Evolutionary conservation across 495 filamentous ascomycete genomes (phyloP).

Genomic region (Hyaloscypha finlandica): DNA sequence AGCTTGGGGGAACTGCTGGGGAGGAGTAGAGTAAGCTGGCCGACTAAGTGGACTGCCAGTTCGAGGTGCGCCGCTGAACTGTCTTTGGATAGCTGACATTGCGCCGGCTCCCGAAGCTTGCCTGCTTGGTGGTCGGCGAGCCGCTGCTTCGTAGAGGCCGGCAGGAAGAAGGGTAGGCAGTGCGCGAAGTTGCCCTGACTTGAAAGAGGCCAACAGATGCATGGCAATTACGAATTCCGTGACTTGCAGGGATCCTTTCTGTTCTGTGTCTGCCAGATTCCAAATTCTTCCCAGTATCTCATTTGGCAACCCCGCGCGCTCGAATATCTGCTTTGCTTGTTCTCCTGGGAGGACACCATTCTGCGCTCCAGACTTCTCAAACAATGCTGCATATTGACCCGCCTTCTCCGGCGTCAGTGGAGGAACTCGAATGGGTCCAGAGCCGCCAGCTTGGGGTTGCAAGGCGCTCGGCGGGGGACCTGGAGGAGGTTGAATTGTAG

Average conservation of each 20-base stretch:
- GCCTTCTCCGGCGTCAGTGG: constrained; percentile 88
- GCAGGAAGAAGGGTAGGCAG: constrained; percentile 82
- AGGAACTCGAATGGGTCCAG: constrained; percentile 80
- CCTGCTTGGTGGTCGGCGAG: constrained; percentile 61
- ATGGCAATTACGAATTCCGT: constrained; percentile 98
- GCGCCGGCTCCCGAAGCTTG: constrained; percentile 47
- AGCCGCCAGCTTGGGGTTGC: constrained; percentile 65
- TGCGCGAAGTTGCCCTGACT: constrained; percentile 74
- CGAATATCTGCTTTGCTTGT: constrained; percentile 90
- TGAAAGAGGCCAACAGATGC: constrained; percentile 91
- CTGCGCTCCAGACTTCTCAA: constrained; percentile 81
- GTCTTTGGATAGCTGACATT: constrained; percentile 65
- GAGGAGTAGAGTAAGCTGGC: constrained; percentile 52
- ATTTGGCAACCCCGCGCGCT: constrained; percentile 86
- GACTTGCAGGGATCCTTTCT: constrained; percentile 81
- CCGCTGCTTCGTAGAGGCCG: constrained; percentile 88
- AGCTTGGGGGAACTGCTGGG: constrained; percentile 51
- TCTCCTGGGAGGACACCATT: constrained; percentile 87
- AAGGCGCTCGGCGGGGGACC: constrained; percentile 56
- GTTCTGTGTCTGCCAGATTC: constrained; percentile 90
- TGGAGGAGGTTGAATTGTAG: constrained; percentile 43
- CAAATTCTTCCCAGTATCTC: constrained; percentile 91
- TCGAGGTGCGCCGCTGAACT: constrained; percentile 67
- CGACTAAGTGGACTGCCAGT: constrained; percentile 72
- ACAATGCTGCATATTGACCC: constrained; percentile 78